Conservation (phyloP, 2,329 filamentous ascomycete genomes). For the Ophiostoma perfectum region DNA sequence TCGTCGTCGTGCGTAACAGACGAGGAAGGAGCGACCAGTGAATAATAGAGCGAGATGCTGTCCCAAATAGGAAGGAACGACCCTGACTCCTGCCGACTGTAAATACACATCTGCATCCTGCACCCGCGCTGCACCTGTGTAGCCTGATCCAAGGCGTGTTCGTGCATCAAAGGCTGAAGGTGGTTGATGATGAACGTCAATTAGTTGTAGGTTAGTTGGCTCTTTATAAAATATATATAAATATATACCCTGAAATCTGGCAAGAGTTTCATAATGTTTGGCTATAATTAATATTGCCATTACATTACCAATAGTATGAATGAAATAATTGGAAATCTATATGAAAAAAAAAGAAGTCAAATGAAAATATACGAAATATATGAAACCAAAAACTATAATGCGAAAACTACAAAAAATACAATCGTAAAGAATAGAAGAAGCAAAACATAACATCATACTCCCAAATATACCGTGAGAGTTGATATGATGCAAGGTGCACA, state of each 20-base stretch:
- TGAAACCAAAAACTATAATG: not conserved
- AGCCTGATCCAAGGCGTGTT: no score
- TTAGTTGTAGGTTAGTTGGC: no score
- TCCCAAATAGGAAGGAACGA: not conserved
- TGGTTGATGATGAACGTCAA: no score
- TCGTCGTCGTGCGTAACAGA: slow-evolving; percentile 33
- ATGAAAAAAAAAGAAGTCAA: not conserved
- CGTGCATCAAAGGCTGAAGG: no score
- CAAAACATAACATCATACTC: no score
- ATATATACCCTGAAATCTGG: no score
- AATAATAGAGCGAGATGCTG: slow-evolving; percentile 58
- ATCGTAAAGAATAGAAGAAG: not conserved
- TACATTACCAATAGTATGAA: not conserved
- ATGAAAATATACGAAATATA: not conserved
- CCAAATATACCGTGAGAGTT: no score
- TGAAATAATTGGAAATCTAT: not conserved
- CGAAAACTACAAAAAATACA: not conserved
- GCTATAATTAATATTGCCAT: not conserved
- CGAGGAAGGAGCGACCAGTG: slow-evolving; percentile 42
- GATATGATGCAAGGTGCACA: no score
- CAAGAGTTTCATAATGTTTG: not conserved
- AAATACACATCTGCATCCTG: not conserved
- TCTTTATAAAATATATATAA: no score
- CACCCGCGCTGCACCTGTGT: no score
- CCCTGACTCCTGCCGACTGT: not conserved